phyloP scores from a whole-genome alignment of 2,329 filamentous ascomycete genomes.

The Simplicillium sp. region DNA sequence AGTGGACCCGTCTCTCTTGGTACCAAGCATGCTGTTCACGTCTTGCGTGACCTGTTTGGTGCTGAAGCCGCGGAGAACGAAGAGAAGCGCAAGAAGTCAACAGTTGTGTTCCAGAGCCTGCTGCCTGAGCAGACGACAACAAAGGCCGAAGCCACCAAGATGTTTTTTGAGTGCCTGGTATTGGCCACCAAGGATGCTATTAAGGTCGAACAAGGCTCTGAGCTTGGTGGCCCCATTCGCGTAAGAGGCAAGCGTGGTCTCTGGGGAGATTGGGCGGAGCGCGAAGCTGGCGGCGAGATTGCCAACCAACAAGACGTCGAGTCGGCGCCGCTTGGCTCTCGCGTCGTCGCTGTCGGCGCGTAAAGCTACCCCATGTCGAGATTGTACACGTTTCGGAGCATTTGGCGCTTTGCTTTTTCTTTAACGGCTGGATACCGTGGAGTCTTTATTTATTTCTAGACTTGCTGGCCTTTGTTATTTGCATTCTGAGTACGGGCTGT shows the following conservation, averaged over 20 bases:
- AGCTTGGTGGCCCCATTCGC: conserved; percentile 69
- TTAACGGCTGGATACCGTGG: conserved; percentile 8
- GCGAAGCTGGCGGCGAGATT: conserved; percentile 55
- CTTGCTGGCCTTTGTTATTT: neutral
- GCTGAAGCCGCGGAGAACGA: conserved; percentile 58
- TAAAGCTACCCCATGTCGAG: conserved; percentile 2
- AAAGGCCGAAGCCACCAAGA: conserved; percentile 90
- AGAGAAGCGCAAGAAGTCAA: conserved; percentile 63
- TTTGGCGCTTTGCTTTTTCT: conserved; percentile 3
- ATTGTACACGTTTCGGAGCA: conserved; percentile 1
- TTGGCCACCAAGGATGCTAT: conserved; percentile 96
- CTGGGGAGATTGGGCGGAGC: conserved; percentile 94
- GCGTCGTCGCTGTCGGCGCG: conserved; percentile 16
- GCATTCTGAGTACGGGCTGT: no score
- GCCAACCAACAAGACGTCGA: conserved; percentile 38
- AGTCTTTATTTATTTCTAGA: neutral
- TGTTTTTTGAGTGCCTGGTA: conserved; percentile 97
- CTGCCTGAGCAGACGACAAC: conserved; percentile 73
- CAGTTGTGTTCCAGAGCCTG: conserved; percentile 84
- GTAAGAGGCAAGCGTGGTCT: conserved; percentile 90
- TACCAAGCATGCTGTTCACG: conserved; percentile 91
- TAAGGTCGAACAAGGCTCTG: conserved; percentile 80
- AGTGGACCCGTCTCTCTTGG: conserved; percentile 80
- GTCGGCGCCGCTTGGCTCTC: conserved; percentile 4
- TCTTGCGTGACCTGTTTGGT: conserved; percentile 83